Conservation (phyloP, 352 stramenopile genomes). For the Thalassiosira exigua region DNA sequence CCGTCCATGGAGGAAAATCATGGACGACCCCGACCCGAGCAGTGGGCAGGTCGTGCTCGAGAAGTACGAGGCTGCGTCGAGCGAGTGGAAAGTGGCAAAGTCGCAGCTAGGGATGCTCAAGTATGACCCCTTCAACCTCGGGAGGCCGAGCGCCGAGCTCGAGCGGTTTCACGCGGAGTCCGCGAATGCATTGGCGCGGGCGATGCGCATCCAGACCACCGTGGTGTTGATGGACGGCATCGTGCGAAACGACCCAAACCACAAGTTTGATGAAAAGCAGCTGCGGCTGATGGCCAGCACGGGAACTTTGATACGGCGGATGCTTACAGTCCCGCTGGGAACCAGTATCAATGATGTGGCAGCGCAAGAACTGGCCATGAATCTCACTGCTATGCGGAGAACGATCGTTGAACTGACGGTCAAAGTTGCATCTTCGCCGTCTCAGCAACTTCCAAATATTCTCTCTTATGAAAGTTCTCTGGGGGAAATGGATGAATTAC, state of each 20-base stretch:
- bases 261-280: conserved; percentile 36
- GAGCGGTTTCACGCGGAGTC: conserved; percentile 35
- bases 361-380: conserved; percentile 21
- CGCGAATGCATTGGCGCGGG: conserved; percentile 34
- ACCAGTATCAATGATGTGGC: conserved; percentile 14
- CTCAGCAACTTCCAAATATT: no score
- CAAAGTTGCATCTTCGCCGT: conserved; percentile 15
- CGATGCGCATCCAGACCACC: conserved; percentile 53
- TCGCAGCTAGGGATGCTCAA: conserved; percentile 30
- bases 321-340: conserved; percentile 44
- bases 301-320: conserved; percentile 37
- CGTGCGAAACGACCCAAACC: conserved; percentile 42
- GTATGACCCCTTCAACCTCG: conserved; percentile 52
- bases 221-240: conserved; percentile 56
- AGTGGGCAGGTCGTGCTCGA: conserved; percentile 29
- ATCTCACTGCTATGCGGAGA: conserved; percentile 24
- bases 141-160: conserved; percentile 8
- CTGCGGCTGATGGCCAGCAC: conserved; percentile 28
- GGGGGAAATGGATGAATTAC: no score
- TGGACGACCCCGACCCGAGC: not conserved
- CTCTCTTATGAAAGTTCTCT: no score
- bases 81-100: conserved; percentile 40
- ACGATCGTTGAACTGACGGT: conserved; percentile 32
- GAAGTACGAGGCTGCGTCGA: conserved; percentile 50
- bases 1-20: conserved; percentile 4